These are phyloP conservation scores for Pholiota conissans DNA, from an alignment of 768 basidiomycete species.

Conservation along the genomic window DNA sequence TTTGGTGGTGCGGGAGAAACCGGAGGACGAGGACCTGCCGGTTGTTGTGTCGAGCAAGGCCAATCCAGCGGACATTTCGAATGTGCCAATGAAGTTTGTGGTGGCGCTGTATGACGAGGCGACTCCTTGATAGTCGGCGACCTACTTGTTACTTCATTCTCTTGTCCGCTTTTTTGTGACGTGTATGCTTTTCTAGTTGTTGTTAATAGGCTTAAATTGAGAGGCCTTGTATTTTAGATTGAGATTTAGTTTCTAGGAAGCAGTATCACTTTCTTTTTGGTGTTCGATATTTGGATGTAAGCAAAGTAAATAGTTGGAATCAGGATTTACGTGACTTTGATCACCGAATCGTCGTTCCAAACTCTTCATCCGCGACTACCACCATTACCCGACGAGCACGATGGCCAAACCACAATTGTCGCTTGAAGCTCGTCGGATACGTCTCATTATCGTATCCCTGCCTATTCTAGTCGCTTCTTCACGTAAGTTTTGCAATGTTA, in stretches of 20 bases:
- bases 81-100: slow-evolving; percentile 33
- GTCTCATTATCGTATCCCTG: slow-evolving; percentile 58
- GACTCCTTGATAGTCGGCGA: neutral
- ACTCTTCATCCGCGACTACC: slow-evolving; percentile 2
- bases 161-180: neutral
- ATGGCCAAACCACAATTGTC: slow-evolving; percentile 32
- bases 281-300: neutral
- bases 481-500: slow-evolving; percentile 39
- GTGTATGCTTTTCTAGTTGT: neutral
- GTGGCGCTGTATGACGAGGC: slow-evolving; percentile 32
- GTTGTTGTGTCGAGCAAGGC: slow-evolving; percentile 39
- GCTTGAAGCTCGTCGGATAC: slow-evolving; percentile 37
- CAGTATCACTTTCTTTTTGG: neutral
- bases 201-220: neutral
- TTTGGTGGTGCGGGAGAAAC: slow-evolving; percentile 43
- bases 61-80: slow-evolving; percentile 32
- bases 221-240: neutral
- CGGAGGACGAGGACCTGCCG: slow-evolving; percentile 24
- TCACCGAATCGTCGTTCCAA: no score
- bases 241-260: neutral
- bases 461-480: slow-evolving; percentile 68
- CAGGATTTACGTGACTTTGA: neutral
- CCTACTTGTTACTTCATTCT: no score
- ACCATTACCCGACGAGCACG: neutral
- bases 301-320: neutral